Evolutionary conservation across 371 early-diverging fungal genomes (phyloP).

Genomic region (Mortierella sp.): DNA sequence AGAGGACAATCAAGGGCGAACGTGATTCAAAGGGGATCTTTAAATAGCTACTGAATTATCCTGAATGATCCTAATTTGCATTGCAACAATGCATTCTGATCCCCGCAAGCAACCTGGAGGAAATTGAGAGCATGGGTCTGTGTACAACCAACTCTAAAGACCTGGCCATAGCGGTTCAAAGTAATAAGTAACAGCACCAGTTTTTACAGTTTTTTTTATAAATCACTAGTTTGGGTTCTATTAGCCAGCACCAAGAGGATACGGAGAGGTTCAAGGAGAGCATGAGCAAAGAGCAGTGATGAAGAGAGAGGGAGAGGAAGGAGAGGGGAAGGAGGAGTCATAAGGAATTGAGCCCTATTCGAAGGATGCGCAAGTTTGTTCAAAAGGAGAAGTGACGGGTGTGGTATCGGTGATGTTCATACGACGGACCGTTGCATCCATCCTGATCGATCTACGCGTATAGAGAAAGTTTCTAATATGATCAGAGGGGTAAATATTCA

Average conservation of each 20-base stretch:
- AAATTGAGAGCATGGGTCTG: neutral
- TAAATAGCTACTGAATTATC: neutral
- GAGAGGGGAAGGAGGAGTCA: conserved; percentile 16
- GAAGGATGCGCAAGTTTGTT: too few species aligned
- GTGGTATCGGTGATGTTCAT: too few species aligned
- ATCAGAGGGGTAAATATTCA: too few species aligned
- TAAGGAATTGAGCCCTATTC: too few species aligned
- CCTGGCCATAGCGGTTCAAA: too few species aligned
- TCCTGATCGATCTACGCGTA: too few species aligned
- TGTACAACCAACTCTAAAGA: neutral
- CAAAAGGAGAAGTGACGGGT: too few species aligned
- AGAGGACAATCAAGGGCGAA: neutral
- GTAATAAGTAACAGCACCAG: too few species aligned
- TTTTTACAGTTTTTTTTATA: too few species aligned
- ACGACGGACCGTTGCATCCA: too few species aligned
- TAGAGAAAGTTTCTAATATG: too few species aligned
- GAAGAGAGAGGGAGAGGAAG: conserved; percentile 10
- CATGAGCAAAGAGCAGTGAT: neutral
- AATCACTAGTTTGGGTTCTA: too few species aligned
- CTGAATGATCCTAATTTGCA: neutral
- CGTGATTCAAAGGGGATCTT: neutral
- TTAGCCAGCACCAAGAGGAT: neutral
- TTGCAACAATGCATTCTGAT: neutral
- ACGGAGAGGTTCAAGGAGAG: neutral
- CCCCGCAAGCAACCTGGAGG: neutral